A percentile compares a stretch with the other conserved stretches of the same genome.
phyloP scores from a whole-genome alignment of 2,329 filamentous ascomycete species.

The Aureobasidium sp. region DNA sequence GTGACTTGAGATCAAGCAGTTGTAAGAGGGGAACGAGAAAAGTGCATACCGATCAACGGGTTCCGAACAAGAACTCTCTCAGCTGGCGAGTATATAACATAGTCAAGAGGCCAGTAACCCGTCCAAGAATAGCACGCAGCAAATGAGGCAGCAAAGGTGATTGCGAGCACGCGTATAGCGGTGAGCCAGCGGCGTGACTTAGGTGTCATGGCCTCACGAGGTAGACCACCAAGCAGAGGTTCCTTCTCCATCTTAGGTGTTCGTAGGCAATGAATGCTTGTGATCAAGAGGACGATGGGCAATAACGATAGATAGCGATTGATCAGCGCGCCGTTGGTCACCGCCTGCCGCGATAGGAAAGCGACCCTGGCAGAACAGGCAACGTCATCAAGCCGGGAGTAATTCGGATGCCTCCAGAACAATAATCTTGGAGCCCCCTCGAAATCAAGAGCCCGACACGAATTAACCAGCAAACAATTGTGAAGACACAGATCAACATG shows the following conservation, averaged over 20 bases:
- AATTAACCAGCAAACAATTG: background rate
- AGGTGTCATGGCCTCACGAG: background rate
- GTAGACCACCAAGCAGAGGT: background rate
- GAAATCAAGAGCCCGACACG: background rate
- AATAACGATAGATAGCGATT: background rate
- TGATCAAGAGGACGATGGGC: background rate
- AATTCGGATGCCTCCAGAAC: background rate
- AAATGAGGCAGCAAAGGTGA: background rate
- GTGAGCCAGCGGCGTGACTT: background rate
- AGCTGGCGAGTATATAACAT: constrained; percentile 19
- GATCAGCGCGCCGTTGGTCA: background rate
- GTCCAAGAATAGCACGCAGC: background rate
- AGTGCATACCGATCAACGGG: constrained; percentile 33
- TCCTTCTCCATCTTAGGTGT: constrained; percentile 1
- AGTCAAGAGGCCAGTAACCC: background rate
- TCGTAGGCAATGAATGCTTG: background rate
- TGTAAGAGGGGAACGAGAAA: background rate
- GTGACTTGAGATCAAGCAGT: background rate
- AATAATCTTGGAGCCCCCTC: background rate
- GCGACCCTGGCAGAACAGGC: background rate
- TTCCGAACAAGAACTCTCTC: constrained; percentile 31
- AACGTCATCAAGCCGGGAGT: background rate
- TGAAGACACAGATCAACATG: constrained; percentile 48
- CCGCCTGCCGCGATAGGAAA: constrained; percentile 10
- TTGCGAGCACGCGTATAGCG: background rate